Conservation (phyloP, 2,329 filamentous ascomycete genomes). For the Elsinoe fawcettii region DNA sequence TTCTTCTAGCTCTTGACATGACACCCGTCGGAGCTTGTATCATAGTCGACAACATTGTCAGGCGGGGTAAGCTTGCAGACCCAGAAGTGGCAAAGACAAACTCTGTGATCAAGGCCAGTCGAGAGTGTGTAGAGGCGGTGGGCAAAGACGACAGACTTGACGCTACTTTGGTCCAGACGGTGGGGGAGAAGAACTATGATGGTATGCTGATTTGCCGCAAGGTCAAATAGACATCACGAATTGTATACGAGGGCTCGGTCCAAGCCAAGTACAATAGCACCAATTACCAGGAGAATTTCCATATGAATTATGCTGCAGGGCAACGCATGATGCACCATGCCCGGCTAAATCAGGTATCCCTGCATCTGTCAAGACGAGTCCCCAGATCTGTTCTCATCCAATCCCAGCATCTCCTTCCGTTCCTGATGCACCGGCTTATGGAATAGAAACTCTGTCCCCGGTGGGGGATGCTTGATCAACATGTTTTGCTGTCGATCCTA, state of each 20-base stretch:
- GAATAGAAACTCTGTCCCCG: slow-evolving; percentile 1
- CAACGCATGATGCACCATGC: background rate
- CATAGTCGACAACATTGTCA: slow-evolving; percentile 46
- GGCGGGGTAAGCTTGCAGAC: slow-evolving; percentile 32
- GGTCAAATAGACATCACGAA: slow-evolving; percentile 4
- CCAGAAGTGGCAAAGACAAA: slow-evolving; percentile 19
- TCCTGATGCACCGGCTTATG: slow-evolving; percentile 1
- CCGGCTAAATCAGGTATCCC: background rate
- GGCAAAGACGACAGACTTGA: slow-evolving; percentile 38
- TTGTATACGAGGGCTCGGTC: background rate
- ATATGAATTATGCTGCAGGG: background rate
- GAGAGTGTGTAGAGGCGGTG: slow-evolving; percentile 35
- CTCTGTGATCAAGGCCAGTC: slow-evolving; percentile 25
- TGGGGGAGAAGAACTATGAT: slow-evolving; percentile 41
- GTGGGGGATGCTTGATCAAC: slow-evolving; percentile 11
- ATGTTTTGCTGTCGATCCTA: background rate
- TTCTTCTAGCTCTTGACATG: slow-evolving; percentile 28
- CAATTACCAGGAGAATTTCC: background rate
- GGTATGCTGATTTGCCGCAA: slow-evolving; percentile 23
- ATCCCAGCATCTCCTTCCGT: slow-evolving; percentile 10
- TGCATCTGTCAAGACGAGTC: background rate
- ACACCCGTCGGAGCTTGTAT: slow-evolving; percentile 36
- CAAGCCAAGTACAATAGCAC: background rate
- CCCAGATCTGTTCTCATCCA: background rate
- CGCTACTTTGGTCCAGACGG: slow-evolving; percentile 37